These are phyloP conservation scores for Cladosporium phlei DNA, from an alignment of 2,329 filamentous ascomycete species.

Conservation along the genomic window DNA sequence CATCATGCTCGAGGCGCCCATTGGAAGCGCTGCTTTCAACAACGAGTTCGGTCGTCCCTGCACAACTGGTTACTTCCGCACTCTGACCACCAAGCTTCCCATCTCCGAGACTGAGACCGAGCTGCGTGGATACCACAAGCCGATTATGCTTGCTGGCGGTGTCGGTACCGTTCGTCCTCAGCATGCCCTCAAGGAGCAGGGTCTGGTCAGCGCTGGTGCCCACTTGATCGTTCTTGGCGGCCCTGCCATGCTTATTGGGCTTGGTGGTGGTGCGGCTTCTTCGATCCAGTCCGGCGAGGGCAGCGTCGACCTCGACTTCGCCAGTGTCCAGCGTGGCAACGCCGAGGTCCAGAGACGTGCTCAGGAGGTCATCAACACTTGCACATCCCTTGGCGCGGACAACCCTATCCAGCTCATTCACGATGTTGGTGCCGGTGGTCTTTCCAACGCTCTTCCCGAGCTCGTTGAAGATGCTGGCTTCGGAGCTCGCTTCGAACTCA, in stretches of 20 bases:
- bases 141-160: slow-evolving; percentile 96
- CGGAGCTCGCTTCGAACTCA: slow-evolving; percentile 88
- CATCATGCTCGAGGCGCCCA: slow-evolving; percentile 96
- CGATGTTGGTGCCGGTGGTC: slow-evolving; percentile 89
- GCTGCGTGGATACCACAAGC: slow-evolving; percentile 91
- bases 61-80: slow-evolving; percentile 85
- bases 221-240: slow-evolving; percentile 90
- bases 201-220: slow-evolving; percentile 77
- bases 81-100: slow-evolving; percentile 67
- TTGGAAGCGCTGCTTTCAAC: slow-evolving; percentile 92
- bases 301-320: slow-evolving; percentile 89
- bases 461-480: slow-evolving; percentile 87
- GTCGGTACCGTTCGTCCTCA: slow-evolving; percentile 87
- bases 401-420: slow-evolving; percentile 97
- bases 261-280: slow-evolving; percentile 91
- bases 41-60: slow-evolving; percentile 94
- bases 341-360: slow-evolving; percentile 92
- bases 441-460: slow-evolving; percentile 80
- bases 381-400: slow-evolving; percentile 72
- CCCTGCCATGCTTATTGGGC: slow-evolving; percentile 94
- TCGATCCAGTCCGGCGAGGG: slow-evolving; percentile 83
- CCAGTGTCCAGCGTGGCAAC: slow-evolving; percentile 94
- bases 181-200: slow-evolving; percentile 79
- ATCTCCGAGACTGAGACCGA: slow-evolving; percentile 60
- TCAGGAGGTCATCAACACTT: slow-evolving; percentile 97